These are phyloP conservation scores for Wakefieldia striispora DNA, from an alignment of 768 basidiomycete species.

Conservation along the genomic window DNA sequence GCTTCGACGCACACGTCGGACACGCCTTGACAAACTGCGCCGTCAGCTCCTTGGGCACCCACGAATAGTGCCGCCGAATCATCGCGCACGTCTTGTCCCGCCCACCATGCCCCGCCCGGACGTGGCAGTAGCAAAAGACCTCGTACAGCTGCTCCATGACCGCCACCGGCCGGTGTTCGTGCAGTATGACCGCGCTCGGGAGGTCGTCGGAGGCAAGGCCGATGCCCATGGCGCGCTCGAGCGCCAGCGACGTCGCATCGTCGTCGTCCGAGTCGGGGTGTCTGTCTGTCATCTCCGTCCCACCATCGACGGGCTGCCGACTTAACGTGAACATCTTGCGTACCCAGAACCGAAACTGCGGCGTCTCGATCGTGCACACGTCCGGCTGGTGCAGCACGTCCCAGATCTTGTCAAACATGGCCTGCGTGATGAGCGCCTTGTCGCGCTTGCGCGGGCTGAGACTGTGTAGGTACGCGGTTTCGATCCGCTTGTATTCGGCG, in stretches of 20 bases:
- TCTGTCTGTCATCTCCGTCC: background rate
- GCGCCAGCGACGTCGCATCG: slow-evolving; percentile 8
- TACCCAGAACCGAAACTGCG: slow-evolving; percentile 82
- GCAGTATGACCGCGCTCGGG: slow-evolving; percentile 51
- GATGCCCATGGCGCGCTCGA: slow-evolving; percentile 20
- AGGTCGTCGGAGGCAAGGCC: slow-evolving; percentile 9
- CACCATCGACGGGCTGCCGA: slow-evolving; percentile 10
- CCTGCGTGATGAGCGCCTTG: slow-evolving; percentile 72
- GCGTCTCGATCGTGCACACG: slow-evolving; percentile 43
- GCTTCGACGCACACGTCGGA: slow-evolving; percentile 63
- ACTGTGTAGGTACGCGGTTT: slow-evolving; percentile 54
- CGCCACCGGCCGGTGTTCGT: slow-evolving; percentile 72
- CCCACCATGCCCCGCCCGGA: slow-evolving; percentile 63
- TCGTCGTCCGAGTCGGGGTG: background rate
- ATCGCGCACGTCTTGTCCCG: slow-evolving; percentile 74
- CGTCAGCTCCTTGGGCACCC: slow-evolving; percentile 83
- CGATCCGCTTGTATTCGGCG: slow-evolving; percentile 56
- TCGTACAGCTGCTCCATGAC: slow-evolving; percentile 77
- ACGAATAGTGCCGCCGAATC: slow-evolving; percentile 70
- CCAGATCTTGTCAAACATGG: slow-evolving; percentile 71
- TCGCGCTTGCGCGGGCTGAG: slow-evolving; percentile 57
- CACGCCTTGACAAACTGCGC: slow-evolving; percentile 76
- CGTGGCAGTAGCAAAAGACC: slow-evolving; percentile 72
- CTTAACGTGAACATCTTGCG: slow-evolving; percentile 73
- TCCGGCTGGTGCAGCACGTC: slow-evolving; percentile 58